Percentiles rank a stretch among this genome's conserved stretches.
These are phyloP conservation scores for Thelonectria rubi DNA, from an alignment of 2,329 filamentous ascomycete species.

Conservation along the genomic window DNA sequence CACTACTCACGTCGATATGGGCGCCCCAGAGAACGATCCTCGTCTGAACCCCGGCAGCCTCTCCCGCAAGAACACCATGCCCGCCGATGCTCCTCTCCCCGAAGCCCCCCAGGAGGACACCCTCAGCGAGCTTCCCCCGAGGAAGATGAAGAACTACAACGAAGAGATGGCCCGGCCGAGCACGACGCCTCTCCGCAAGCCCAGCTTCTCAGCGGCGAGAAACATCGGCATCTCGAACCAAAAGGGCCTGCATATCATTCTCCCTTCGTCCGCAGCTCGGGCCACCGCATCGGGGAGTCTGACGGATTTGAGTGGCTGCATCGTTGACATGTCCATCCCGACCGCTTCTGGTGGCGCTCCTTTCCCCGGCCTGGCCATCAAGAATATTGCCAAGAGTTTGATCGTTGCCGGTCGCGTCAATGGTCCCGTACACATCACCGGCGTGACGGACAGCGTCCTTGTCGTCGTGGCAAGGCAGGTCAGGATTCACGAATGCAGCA, in stretches of 20 bases:
- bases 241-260: constrained; percentile 75
- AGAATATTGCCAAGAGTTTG: constrained; percentile 74
- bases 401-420: constrained; percentile 81
- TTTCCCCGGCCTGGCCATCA: constrained; percentile 75
- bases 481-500: constrained; percentile 85
- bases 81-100: constrained; percentile 16
- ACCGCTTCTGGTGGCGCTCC: constrained; percentile 60
- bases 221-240: constrained; percentile 74
- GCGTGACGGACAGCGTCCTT: constrained; percentile 74
- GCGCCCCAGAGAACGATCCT: constrained; percentile 54
- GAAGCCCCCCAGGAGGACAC: constrained; percentile 45
- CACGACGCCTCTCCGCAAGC: constrained; percentile 60
- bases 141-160: constrained; percentile 64
- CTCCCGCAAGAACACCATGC: constrained; percentile 40
- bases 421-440: constrained; percentile 86
- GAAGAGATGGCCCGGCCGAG: constrained; percentile 58
- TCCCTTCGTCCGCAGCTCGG: constrained; percentile 75
- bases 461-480: constrained; percentile 87
- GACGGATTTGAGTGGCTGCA: constrained; percentile 72
- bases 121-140: constrained; percentile 51
- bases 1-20: constrained; percentile 53
- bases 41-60: constrained; percentile 51
- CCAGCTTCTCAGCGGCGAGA: constrained; percentile 69
- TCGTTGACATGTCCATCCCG: constrained; percentile 82
- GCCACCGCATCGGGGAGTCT: constrained; percentile 78